These are phyloP conservation scores for Daldinia vernicosa DNA, from an alignment of 495 filamentous ascomycete genomes.

Conservation along the genomic window DNA sequence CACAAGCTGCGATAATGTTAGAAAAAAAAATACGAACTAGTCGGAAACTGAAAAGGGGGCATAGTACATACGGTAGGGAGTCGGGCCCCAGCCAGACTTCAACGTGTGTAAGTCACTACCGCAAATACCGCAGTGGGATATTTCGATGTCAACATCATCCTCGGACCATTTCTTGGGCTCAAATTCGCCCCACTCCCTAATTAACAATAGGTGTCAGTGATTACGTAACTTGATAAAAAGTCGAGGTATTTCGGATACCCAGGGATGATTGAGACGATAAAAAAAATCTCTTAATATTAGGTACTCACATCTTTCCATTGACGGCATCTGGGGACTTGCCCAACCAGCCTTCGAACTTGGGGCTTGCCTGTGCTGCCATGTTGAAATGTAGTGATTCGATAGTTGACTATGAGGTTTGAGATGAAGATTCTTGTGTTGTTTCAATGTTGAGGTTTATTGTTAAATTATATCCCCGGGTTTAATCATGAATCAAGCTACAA, in stretches of 20 bases:
- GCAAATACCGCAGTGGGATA: slow-evolving; percentile 88
- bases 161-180: slow-evolving; percentile 81
- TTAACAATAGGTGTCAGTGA: not conserved
- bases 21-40: not conserved
- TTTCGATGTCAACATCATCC: slow-evolving; percentile 78
- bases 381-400: not conserved
- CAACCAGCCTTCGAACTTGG: slow-evolving; percentile 83
- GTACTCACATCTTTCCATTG: slow-evolving; percentile 70
- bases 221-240: not conserved
- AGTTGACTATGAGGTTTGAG: not conserved
- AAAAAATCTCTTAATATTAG: not conserved
- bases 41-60: slow-evolving; percentile 1
- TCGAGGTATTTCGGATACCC: not conserved
- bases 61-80: slow-evolving; percentile 42
- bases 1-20: slow-evolving; percentile 40
- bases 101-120: slow-evolving; percentile 81
- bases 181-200: slow-evolving; percentile 67
- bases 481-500: not conserved
- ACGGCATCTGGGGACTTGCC: slow-evolving; percentile 66
- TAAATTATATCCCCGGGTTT: not conserved
- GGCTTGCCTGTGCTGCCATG: slow-evolving; percentile 25
- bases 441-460: not conserved
- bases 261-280: too few relatives aligned
- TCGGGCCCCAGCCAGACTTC: slow-evolving; percentile 69
- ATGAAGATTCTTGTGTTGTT: not conserved